A percentile compares a stretch with the other conserved stretches of the same genome.
Conservation (phyloP, 2,329 filamentous ascomycete species). For the Rhinocladiella similis region DNA sequence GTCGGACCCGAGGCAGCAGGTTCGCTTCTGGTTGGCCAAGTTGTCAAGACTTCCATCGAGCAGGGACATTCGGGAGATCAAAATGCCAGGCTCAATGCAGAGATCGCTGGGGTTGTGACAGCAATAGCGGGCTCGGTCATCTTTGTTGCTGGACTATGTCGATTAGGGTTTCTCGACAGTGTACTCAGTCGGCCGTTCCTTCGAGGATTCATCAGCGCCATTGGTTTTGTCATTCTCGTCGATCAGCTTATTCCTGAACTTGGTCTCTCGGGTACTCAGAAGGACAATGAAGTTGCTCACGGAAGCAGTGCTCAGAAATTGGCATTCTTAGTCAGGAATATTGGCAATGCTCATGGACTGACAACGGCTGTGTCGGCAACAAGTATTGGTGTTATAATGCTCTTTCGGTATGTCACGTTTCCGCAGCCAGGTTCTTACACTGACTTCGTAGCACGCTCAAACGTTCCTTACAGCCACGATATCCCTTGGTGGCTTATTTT, state of each 20-base stretch:
- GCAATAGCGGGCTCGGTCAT: slow-evolving; percentile 87
- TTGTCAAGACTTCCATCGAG: slow-evolving; percentile 76
- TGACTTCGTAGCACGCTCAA: slow-evolving; percentile 69
- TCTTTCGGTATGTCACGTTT: slow-evolving; percentile 67
- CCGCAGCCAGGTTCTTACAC: slow-evolving; percentile 2
- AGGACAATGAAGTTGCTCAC: slow-evolving; percentile 63
- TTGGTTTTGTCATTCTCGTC: slow-evolving; percentile 93
- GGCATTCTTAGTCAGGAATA: slow-evolving; percentile 71
- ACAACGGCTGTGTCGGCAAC: slow-evolving; percentile 75
- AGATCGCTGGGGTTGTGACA: slow-evolving; percentile 83
- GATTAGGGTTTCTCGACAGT: slow-evolving; percentile 90
- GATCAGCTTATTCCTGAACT: slow-evolving; percentile 92
- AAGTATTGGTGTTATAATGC: slow-evolving; percentile 85
- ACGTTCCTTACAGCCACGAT: slow-evolving; percentile 73
- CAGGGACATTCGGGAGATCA: slow-evolving; percentile 64
- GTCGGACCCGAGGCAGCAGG: slow-evolving; percentile 94
- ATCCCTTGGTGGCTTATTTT: slow-evolving; percentile 79
- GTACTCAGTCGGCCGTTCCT: slow-evolving; percentile 91
- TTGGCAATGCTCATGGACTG: slow-evolving; percentile 66
- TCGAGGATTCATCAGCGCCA: slow-evolving; percentile 93
- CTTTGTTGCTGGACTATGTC: slow-evolving; percentile 78
- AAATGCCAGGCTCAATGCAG: slow-evolving; percentile 70
- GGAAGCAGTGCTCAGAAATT: slow-evolving; percentile 87
- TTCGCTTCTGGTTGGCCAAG: slow-evolving; percentile 83
- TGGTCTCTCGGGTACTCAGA: slow-evolving; percentile 66